Evolutionary conservation across 225 moss, liverwort and hornwort genomes (phyloP), one percentile per base, ranked within the genome.

Genomic region (Marchantia polymorpha): DNA sequence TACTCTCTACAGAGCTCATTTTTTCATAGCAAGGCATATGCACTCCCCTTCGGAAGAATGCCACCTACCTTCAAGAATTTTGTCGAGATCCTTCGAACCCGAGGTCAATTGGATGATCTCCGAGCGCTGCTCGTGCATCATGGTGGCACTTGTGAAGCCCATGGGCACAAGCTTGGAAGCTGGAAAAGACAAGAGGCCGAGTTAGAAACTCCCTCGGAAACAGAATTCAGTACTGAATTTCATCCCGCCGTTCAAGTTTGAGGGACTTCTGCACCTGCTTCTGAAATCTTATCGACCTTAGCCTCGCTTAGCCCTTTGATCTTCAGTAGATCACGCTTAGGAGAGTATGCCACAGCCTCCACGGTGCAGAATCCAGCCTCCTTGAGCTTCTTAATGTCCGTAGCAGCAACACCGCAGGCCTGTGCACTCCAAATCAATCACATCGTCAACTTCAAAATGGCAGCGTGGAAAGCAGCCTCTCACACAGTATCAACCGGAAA

Each of bases 71-170:
- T 93, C 91, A 0, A 99, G 90, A 72, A 99, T 86, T 0, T 87
- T 76, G 70, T 99, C 97, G 4, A 99, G 91, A 76, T 99, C 97
- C 82, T 93, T 92, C 10, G 90, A 88, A 19, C 97, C 97, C 9
- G 95, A 91, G 7, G 93, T 91, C 0, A 99, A 88, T 69, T 91
- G 91, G 49, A 99, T 99, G 0, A 95, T 84, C 84, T 93, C 95
- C 65, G 90, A 92, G 27, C 97, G 91, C 80, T 99, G 97, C 82
- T 93, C 94, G 72, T 95, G 94, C 93, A 99, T 95, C 87, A 93
- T 93, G 56, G 88, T 91, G 30, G 97, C 95, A 52, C 95, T 93
- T 0, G 97, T 99, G 39, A 95, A 99, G 22, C 97, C 97, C 95
- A 93, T 99, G 0, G 97, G 97, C 26, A 99, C 93, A 6, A 99